Evolutionary conservation across 2,329 filamentous ascomycete species (phyloP), one percentile per base, ranked within the genome.

Genomic region (Pseudogymnoascus sp.): DNA sequence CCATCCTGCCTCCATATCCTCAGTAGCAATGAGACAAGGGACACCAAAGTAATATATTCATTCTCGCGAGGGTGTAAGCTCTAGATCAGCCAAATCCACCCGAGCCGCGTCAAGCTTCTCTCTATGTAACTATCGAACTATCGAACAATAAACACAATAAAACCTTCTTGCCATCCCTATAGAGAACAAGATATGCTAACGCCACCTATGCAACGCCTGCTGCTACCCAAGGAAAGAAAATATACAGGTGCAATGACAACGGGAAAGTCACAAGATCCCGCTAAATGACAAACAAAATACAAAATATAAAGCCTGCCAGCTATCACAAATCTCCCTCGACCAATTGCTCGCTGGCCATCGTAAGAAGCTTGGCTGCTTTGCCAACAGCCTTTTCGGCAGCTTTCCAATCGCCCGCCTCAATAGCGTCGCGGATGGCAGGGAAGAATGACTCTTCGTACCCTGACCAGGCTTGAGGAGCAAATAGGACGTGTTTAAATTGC

Each of bases 401-500:
- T 1, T 76, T 78, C 89, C 88, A 93, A 69, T 96, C 84, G 26
- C 83, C 83, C 3, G 80, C 82, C 66, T 89, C 84, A 42, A 97
- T 80, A 7, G 88, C 87, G 71, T 97, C 93, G 63, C 91, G 83
- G 63, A 97, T 89, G n/a, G 88, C 88, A 0, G 93, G 93, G 77
- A 96, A 96, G 66, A 84, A 84, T 0, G 83, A 83, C 63, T 83
- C 83, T 33, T 88, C 83, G 68, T 88, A 83, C 38, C 83, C 85
- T 35, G 87, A 87, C 88, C 91, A 93, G 2, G 85, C 79, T 71
- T 91, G 85, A 0, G 95, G 95, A 1, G 90, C 93, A 73, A 93
- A 96, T 63, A 99, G 78, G 71, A 96, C 83, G 75, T 97, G 95
- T 75, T 96, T 96, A 81, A 92, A 99, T 76, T 97, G 95, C 4